Conservation (phyloP, 1,284 basidiomycete genomes). For the Neolentinus lepideus region DNA sequence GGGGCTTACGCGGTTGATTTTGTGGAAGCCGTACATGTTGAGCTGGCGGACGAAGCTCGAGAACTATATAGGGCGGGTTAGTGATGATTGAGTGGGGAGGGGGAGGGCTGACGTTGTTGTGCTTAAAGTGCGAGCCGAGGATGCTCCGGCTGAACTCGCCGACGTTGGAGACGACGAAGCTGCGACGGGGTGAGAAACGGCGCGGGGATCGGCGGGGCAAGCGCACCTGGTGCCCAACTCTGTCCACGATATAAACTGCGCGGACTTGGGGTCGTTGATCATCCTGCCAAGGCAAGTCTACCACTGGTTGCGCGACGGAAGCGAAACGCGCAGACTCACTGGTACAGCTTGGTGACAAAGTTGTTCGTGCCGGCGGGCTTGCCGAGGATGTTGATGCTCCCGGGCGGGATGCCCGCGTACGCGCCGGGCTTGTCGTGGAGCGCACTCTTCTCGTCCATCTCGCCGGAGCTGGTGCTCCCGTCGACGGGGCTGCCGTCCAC, state of each 20-base stretch:
- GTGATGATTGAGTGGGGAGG: constrained; percentile 6
- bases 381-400: constrained; percentile 44
- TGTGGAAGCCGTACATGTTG: constrained; percentile 88
- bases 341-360: constrained; percentile 78
- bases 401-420: constrained; percentile 9
- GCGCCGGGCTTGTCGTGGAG: constrained; percentile 13
- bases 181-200: constrained; percentile 17
- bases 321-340: constrained; percentile 40
- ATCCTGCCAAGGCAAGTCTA: constrained; percentile 37
- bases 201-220: too few species aligned
- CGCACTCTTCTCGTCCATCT: constrained; percentile 29
- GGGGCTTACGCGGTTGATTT: constrained; percentile 62
- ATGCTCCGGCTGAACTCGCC: constrained; percentile 79
- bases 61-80: constrained; percentile 43
- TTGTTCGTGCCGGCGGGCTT: constrained; percentile 72
- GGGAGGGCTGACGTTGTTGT: constrained; percentile 61
- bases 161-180: constrained; percentile 76
- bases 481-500: constrained; percentile 50
- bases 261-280: constrained; percentile 74
- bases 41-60: constrained; percentile 86
- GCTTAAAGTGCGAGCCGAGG: constrained; percentile 76
- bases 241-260: constrained; percentile 74
- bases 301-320: too few species aligned
- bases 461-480: constrained; percentile 42
- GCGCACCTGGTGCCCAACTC: constrained; percentile 63